These are phyloP conservation scores for Oryza australiensis DNA, from an alignment of 176 grass and related monocot genomes.

Conservation along the genomic window DNA sequence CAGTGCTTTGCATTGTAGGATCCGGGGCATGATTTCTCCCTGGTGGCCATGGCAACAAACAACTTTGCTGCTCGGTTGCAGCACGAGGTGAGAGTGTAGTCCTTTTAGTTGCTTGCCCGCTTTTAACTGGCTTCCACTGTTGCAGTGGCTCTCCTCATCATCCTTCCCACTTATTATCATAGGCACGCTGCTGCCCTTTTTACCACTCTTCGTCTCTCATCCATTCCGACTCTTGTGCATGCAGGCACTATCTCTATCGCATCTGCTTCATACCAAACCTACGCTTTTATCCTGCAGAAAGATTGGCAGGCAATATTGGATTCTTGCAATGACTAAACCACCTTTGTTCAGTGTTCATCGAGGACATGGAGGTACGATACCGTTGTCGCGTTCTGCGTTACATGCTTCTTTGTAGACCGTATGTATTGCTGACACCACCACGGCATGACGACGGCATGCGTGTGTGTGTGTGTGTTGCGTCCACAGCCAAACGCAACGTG, in stretches of 20 bases:
- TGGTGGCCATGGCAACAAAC: conserved; percentile 4
- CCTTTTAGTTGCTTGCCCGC: not conserved
- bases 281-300: not conserved
- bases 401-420: not conserved
- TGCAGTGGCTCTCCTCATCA: conserved; percentile 34
- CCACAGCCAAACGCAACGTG: no score
- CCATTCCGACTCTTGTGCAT: not conserved
- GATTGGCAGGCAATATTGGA: not conserved
- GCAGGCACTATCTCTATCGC: not conserved
- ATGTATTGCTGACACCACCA: not conserved
- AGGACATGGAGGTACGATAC: not conserved
- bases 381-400: not conserved
- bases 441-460: no score
- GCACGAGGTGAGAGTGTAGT: not conserved
- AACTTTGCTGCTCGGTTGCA: conserved; percentile 4
- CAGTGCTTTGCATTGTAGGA: conserved; percentile 9
- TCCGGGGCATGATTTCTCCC: not conserved
- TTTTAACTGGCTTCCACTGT: conserved; percentile 34
- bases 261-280: not conserved
- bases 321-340: not conserved
- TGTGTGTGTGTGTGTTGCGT: no score
- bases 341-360: not conserved
- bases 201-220: not conserved
- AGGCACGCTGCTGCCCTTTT: conserved; percentile 15
- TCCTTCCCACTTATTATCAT: not conserved